Base-by-base conservation (phyloP, 78 protist species). In the Tieghemostelium lacteum region DNA sequence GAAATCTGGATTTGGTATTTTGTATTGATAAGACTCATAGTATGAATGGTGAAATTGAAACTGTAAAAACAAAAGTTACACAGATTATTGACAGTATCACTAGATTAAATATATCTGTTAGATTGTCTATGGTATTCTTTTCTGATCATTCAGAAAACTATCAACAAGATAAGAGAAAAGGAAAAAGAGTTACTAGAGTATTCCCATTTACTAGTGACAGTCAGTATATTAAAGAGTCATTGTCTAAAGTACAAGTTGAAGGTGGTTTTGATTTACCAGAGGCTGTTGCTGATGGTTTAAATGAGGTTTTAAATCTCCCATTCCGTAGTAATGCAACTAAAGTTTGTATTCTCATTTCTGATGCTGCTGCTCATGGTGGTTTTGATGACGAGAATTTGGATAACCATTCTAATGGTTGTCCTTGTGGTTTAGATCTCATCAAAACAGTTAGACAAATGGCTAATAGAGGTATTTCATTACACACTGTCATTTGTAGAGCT, bases 241-340 rank as follows among this genome's bases (percentile, higher is more conserved):
- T 83, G 8, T 40, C 1, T 6, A 17, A 26, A 19, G 54, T 83
- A 0, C 0, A 0, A 12, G 91, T 45, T 0, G 0, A 0, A n/a
- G 91, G 91, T 69, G 91, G 91, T 40, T 0, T 52, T 28, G 91
- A 83, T 39, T 0, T 50, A 33, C 61, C 91, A 0, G 91, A 83
- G 16, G 91, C 91, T 0, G 65, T 83, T 61, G 91, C 91, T 16
- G 91, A 83, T 69, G 91, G 91, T 55, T 24, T 83, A 36, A 37
- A 37, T 36, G 72, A 66, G n/a, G 91, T 83, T 2, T 28, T 49
- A 0, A 42, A 69, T 40, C 42, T 83, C 4, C n/a, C n/a, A 2
- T 83, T 83, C 37, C 12, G 70, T 37, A 4, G n/a, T 19, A 31
- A 45, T 6, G 45, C 78, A 0, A 69, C 78, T 37, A 66, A 69